Evolutionary conservation across 495 filamentous ascomycete species (phyloP).

Genomic region (Tuber calosporum): DNA sequence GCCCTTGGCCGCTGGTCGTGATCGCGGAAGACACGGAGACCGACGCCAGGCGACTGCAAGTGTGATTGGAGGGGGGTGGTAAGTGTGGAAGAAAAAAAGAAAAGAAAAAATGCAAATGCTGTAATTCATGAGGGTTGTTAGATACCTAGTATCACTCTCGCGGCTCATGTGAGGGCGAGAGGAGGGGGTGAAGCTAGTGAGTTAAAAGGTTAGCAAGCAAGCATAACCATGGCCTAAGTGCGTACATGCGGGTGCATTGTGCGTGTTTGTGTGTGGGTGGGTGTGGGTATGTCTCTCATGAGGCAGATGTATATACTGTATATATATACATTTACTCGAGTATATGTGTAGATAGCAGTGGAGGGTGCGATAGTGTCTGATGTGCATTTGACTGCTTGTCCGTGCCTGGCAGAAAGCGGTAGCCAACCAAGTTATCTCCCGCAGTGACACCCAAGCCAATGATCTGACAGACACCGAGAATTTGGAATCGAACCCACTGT

Average conservation of each 20-base stretch:
- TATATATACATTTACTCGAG: background rate
- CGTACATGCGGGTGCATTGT: background rate
- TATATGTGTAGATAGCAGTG: background rate
- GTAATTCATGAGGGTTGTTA: background rate
- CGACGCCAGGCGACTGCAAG: background rate
- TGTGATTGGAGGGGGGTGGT: background rate
- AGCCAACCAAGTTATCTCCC: background rate
- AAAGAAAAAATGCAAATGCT: background rate
- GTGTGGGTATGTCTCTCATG: background rate
- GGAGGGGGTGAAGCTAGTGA: background rate
- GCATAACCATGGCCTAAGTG: background rate
- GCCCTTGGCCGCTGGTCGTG: background rate
- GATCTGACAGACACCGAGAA: constrained; percentile 6
- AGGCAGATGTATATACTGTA: background rate
- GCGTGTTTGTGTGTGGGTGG: background rate
- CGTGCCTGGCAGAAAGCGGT: constrained; percentile 1
- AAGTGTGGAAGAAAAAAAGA: too few relatives aligned
- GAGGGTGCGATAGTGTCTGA: background rate
- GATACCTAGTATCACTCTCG: background rate
- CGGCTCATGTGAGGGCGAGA: background rate
- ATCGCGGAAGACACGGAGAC: background rate
- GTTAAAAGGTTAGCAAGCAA: background rate
- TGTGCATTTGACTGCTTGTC: background rate
- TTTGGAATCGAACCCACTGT: background rate
- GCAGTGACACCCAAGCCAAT: background rate